Base-by-base conservation (phyloP, 768 basidiomycete species). In the Termitomyces sp. region DNA sequence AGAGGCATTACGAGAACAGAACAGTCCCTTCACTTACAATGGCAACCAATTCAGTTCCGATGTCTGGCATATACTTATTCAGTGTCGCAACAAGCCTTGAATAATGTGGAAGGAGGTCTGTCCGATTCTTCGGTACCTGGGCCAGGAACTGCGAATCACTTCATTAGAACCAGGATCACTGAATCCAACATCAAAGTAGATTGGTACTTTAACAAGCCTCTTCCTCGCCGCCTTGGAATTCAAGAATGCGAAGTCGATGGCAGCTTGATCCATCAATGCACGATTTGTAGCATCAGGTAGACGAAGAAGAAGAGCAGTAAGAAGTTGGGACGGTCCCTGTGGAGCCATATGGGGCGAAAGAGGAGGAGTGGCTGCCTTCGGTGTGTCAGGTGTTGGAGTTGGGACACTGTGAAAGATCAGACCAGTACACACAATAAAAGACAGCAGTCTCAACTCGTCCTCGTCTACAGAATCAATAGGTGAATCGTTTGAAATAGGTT, bases 171-270 rank as follows among this genome's bases (percentile, higher is more conserved):
- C 27, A 48, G 27, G 39, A n/a, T 32, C 16, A 53, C 57, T 24
- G 65, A 55, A 30, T n/a, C 12, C 18, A 39, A 39, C 24, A 27
- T 36, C 49, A 7, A 51, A 13, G 18, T 27, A 42, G 55, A 26
- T 24, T 8, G 52, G 7, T 61, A 95, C 95, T 82, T 87, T 95
- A 63, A 93, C 79, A 40, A 98, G 80, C 56, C 97, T 76, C 70
- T 96, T 98, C 65, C 97, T 79, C 13, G 95, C 93, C 22, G 96
- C 94, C 70, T 98, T 98, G 43, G 94, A 95, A 68, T 98, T 99
- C 57, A 99, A 77, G 67, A 95, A 93, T 0, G 94, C 93, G 70
- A 99, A 99, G 61, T 99, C 96, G 39, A 98, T 85, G 0, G 95
- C 95, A 30, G 89, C 88, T 72, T 96, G 93, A 69, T 99, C 97